Base-by-base conservation (phyloP, 768 basidiomycete genomes). In the Kwoniella europaea region DNA sequence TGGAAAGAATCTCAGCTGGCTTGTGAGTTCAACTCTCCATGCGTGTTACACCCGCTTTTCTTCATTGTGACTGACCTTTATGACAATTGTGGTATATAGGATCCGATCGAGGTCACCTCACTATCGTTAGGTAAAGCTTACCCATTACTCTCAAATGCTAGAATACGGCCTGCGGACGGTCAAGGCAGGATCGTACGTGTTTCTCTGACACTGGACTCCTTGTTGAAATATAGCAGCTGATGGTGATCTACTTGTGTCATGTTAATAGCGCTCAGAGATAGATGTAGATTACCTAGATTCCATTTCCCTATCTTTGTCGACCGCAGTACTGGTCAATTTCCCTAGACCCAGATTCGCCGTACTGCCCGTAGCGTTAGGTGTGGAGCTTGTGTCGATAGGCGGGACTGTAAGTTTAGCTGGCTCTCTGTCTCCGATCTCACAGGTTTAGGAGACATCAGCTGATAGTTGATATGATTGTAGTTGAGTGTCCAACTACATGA, bases 311-410 rank as follows among this genome's bases (percentile, higher is more conserved):
- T 81, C 83, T 3, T 69, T 86, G 13, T 83, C 84, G 10, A 86
- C 85, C 0, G 78, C 82, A 1, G 79, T 86, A 4, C 77, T 86
- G 18, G 75, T 86, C 76, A 86, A 86, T 66, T 85, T 85, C 52
- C 86, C 86, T n/a, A 74, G 81, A 52, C 85, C 85, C 0, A 76
- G 84, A 9, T 86, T 86, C 71, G 86, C 86, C 29, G 81, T 85
- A n/a, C 74, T 86, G 15, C 86, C 86, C 16, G 73, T 95, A 90
- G 27, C 87, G 90, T 68, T 98, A 88, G 71, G 96, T 88, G 27
- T 93, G 89, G 67, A 92, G 89, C 83, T 88, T 90, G 67, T 93
- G 89, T 86, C 94, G 90, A 85, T 97, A 91, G 84, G 94, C 89
- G 69, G 91, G 88, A 87, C 86, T 87, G 41, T 93, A 88, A 50